phyloP scores from a whole-genome alignment of 805 yeast species.

The Saturnispora serradocipensis region DNA sequence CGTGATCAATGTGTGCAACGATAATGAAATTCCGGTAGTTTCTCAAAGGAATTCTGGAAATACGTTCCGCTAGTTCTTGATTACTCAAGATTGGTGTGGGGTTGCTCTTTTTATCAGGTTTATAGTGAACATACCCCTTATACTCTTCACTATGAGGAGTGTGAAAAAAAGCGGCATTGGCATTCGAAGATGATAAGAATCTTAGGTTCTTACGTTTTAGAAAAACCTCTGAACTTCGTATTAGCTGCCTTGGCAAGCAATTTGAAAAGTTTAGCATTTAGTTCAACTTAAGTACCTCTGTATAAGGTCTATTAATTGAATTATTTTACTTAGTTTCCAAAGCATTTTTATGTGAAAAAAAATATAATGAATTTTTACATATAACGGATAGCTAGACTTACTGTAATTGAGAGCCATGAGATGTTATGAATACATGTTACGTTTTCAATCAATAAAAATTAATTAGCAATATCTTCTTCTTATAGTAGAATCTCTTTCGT shows the following conservation, averaged over 20 bases:
- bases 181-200: not conserved
- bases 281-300: not conserved
- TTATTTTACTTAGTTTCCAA: not conserved
- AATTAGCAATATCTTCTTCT: not conserved
- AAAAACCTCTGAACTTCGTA: not conserved
- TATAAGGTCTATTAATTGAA: not conserved
- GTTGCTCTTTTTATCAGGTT: conserved; percentile 21
- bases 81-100: conserved; percentile 19
- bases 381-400: not conserved
- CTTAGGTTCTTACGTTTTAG: not conserved
- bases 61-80: conserved; percentile 33
- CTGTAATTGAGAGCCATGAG: too few species aligned
- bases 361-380: not conserved
- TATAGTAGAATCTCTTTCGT: too few species aligned
- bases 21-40: conserved; percentile 86
- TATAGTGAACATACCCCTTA: conserved; percentile 22
- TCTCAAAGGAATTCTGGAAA: conserved; percentile 70
- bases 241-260: not conserved
- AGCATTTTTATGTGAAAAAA: not conserved
- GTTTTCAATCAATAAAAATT: not conserved
- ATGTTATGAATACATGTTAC: too few species aligned
- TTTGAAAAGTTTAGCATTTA: not conserved
- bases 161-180: not conserved
- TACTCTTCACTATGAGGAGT: conserved; percentile 15
- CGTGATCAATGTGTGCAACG: conserved; percentile 89